phyloP scores from a whole-genome alignment of 139 green algal species.

The Marvania coccoides region DNA sequence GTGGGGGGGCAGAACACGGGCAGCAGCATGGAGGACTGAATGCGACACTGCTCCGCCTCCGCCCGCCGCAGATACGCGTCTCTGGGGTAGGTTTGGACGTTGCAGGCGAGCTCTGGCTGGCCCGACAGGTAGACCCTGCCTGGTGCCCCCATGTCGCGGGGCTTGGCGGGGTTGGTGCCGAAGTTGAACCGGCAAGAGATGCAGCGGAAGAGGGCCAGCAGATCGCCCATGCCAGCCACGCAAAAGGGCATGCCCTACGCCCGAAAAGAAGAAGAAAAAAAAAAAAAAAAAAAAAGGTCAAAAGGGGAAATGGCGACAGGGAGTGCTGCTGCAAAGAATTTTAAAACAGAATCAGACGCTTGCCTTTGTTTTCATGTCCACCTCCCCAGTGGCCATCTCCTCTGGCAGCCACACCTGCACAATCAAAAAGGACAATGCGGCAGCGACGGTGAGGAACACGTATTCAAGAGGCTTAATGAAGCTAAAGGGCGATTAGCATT shows the following conservation, averaged over 20 bases:
- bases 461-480: too few species aligned
- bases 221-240: slow-evolving; percentile 40
- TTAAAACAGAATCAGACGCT: too few species aligned
- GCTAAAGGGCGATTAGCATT: too few species aligned
- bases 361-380: slow-evolving; percentile 34
- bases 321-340: too few species aligned
- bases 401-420: slow-evolving; percentile 37
- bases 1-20: slow-evolving; percentile 23
- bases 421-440: not conserved
- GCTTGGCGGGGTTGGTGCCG: slow-evolving; percentile 18
- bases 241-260: slow-evolving; percentile 42
- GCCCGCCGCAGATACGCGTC: slow-evolving; percentile 29
- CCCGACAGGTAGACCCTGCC: slow-evolving; percentile 32
- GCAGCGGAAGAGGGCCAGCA: slow-evolving; percentile 48
- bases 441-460: too few species aligned
- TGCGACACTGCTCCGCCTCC: slow-evolving; percentile 40
- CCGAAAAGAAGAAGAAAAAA: not conserved
- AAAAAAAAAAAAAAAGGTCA: too few species aligned
- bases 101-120: slow-evolving; percentile 49
- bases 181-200: slow-evolving; percentile 50
- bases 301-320: too few species aligned
- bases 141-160: slow-evolving; percentile 28
- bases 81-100: slow-evolving; percentile 45
- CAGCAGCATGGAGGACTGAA: slow-evolving; percentile 43
- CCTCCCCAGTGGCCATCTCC: not conserved